Conservation (phyloP, 2,329 filamentous ascomycete genomes). For the Ophiostoma quercus region DNA sequence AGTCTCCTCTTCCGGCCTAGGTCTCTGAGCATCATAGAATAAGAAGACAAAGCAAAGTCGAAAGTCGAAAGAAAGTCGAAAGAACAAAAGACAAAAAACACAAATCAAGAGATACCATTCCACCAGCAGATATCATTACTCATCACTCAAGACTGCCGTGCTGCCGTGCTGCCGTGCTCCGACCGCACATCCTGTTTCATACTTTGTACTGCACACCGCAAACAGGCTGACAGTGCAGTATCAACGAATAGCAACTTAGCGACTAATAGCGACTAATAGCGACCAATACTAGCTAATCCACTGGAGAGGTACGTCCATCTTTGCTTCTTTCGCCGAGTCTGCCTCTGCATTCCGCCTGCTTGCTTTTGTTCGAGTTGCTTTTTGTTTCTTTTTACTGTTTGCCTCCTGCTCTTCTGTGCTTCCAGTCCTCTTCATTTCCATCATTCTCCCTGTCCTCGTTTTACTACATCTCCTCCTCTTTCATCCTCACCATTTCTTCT, state of each 20-base stretch:
- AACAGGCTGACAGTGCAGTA: slow-evolving; percentile 4
- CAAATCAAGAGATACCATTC: background rate
- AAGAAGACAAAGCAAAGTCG: background rate
- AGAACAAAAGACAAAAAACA: background rate
- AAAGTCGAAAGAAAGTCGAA: too few species aligned
- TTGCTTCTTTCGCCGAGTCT: background rate
- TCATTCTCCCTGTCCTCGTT: background rate
- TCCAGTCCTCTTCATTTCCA: background rate
- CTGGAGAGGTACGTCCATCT: background rate
- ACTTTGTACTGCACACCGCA: background rate
- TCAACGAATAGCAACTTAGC: too few species aligned
- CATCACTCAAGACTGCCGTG: background rate
- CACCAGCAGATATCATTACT: background rate
- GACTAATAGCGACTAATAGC: too few species aligned
- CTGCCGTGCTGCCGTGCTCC: background rate
- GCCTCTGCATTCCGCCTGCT: background rate
- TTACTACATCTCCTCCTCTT: background rate
- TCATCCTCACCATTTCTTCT: background rate
- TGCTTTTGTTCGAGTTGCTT: background rate
- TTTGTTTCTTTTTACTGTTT: background rate
- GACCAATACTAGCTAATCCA: too few species aligned
- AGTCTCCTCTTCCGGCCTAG: slow-evolving; percentile 4
- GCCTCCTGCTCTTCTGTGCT: background rate
- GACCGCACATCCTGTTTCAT: background rate
- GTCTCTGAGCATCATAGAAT: background rate